Evolutionary conservation across 495 filamentous ascomycete species (phyloP).

Genomic region (Chlorociboria aeruginascens): DNA sequence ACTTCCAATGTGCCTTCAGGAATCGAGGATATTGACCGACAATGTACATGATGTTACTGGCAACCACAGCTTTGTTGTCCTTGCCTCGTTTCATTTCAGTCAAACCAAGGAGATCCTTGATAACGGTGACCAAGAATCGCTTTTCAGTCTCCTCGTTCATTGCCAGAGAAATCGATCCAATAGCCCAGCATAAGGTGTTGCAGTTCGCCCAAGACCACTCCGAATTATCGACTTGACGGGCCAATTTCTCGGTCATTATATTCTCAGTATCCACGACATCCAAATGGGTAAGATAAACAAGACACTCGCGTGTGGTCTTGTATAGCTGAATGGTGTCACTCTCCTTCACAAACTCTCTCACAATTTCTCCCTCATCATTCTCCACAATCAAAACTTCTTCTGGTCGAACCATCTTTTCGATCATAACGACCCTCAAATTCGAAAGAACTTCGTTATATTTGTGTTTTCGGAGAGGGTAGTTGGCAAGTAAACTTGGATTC

Average conservation of each 20-base stretch:
- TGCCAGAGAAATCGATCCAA: conserved; percentile 93
- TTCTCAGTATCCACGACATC: conserved; percentile 95
- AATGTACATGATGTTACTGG: conserved; percentile 99
- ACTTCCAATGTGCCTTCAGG: conserved; percentile 98
- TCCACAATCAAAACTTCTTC: conserved; percentile 99
- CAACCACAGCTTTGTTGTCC: conserved; percentile 98
- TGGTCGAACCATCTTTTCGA: conserved; percentile 97
- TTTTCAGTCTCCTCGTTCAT: conserved; percentile 99
- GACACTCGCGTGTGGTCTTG: conserved; percentile 94
- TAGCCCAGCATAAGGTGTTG: conserved; percentile 98
- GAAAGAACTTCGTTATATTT: conserved; percentile 91
- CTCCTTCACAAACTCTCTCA: conserved; percentile 98
- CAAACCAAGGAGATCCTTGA: conserved; percentile 94
- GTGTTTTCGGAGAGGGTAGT: conserved; percentile 90
- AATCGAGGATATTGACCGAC: conserved; percentile 98
- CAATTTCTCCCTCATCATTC: conserved; percentile 98
- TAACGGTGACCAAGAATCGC: conserved; percentile 93
- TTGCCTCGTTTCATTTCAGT: conserved; percentile 99
- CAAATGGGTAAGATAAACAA: conserved; percentile 95
- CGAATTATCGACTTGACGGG: conserved; percentile 81
- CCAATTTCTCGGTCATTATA: conserved; percentile 98
- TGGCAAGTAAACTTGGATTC: conserved; percentile 67
- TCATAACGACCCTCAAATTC: conserved; percentile 94
- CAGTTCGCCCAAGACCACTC: conserved; percentile 99
- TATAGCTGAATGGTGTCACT: conserved; percentile 98